Conservation (phyloP, 495 filamentous ascomycete genomes). For the Penicillium silybi region DNA sequence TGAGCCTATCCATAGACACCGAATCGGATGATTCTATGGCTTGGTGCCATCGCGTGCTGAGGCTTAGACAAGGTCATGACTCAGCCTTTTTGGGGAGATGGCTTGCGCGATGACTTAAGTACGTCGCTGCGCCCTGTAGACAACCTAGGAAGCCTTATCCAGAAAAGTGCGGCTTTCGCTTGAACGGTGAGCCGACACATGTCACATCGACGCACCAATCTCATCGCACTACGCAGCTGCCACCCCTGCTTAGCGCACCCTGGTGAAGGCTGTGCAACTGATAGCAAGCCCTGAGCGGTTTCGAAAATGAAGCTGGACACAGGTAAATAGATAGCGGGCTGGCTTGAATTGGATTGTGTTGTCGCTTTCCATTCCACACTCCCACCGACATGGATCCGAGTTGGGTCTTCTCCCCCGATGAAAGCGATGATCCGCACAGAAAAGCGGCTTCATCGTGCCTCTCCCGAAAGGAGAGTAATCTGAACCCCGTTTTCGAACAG, state of each 20-base stretch:
- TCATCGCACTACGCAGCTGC: not conserved
- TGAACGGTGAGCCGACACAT: too few relatives aligned
- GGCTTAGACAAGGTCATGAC: too few relatives aligned
- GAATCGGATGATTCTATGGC: too few relatives aligned
- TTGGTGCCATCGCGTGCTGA: too few relatives aligned
- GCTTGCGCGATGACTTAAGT: too few relatives aligned
- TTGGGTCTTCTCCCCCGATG: too few relatives aligned
- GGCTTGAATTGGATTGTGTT: not conserved
- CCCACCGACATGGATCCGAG: not conserved
- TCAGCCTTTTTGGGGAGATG: too few relatives aligned
- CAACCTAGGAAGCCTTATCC: too few relatives aligned
- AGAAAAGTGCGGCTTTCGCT: too few relatives aligned
- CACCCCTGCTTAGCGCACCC: not conserved
- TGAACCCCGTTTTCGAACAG: not conserved
- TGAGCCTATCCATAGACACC: too few relatives aligned
- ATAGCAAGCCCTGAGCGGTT: too few relatives aligned
- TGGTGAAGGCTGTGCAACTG: not conserved
- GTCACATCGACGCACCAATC: not conserved
- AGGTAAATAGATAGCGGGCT: not conserved
- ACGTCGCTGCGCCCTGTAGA: too few relatives aligned
- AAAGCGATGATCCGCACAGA: constrained; percentile 1
- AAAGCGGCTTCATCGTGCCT: constrained; percentile 8
- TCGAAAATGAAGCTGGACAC: not conserved
- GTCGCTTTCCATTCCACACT: not conserved
- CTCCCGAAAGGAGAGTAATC: not conserved